Base-by-base conservation (phyloP, 116 monocot species). In the Posidonia oceanica region DNA sequence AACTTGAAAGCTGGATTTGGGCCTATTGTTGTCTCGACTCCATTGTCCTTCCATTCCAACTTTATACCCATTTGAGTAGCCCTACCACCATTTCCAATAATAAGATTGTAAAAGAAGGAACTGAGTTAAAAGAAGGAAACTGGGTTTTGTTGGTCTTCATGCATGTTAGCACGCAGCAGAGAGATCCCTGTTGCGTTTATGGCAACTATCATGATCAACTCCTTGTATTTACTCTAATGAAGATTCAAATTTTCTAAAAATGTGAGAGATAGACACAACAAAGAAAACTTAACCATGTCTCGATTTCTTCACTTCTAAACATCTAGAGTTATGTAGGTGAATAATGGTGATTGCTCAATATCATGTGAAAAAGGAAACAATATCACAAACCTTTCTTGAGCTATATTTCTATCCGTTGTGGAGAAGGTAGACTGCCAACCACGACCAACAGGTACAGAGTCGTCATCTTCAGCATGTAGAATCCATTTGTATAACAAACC, bases 351-450 rank as follows among this genome's bases (percentile, higher is more conserved):
- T n/a, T n/a, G n/a, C n/a, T n/a, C n/a, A n/a, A n/a, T 20, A 1
- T 3, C 5, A 58, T 6, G 16, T 16, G 16, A 0, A 17, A 56
- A 56, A 11, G 4, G 5, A 58, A 14, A n/a, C n/a, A n/a, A n/a
- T n/a, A n/a, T n/a, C n/a, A 18, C 55, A 69, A 39, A 88, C 91
- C 89, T 96, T 79, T 91, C 88, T 77, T 91, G 83, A 3, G 86
- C 89, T 8, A 71, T 18, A 53, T 29, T 53, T 72, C 78, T 91
- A 54, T 91, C 91, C 63, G 80, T 83, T 51, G 96, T 89, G 36
- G 86, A 52, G 79, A 89, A 89, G 13, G 91, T 87, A 0, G 96
- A 89, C 14, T 91, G 88, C 96, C 96, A 91, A 5, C 96, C 85
- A 40, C 89, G 85, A 12, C 91, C 91, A 38, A 91, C 83, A 2